Evolutionary conservation across 345 rosid genomes (phyloP).

Genomic region (Turritis glabra): DNA sequence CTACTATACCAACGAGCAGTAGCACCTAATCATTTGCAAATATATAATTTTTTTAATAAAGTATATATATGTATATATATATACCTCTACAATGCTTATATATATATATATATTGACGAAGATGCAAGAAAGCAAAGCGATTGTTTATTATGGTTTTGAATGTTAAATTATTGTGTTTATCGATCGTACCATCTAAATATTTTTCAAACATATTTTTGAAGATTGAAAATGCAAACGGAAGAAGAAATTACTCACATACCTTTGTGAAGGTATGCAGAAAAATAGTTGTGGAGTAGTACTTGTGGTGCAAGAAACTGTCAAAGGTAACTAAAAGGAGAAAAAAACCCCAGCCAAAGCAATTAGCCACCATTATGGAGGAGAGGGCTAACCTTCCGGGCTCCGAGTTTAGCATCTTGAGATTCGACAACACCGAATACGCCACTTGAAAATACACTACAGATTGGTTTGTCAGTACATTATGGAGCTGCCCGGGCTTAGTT

Average conservation of each 20-base stretch:
- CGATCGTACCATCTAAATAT: not conserved
- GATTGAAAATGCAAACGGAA: not conserved
- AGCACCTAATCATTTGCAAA: constrained; percentile 11
- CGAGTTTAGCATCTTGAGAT: constrained; percentile 47
- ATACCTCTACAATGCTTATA: not conserved
- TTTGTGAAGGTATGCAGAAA: constrained; percentile 10
- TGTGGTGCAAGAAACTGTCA: not conserved
- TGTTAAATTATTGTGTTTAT: not conserved
- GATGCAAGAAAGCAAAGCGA: not conserved
- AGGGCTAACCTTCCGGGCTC: constrained; percentile 48
- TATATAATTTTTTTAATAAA: not conserved
- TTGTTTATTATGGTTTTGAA: not conserved
- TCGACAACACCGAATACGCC: constrained; percentile 31
- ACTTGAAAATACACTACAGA: constrained; percentile 37
- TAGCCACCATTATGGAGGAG: constrained; percentile 40
- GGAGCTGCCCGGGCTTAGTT: not conserved
- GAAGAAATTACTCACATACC: not conserved
- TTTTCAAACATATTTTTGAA: not conserved
- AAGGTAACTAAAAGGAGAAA: not conserved
- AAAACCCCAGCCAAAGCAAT: constrained; percentile 21
- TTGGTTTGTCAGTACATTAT: constrained; percentile 3
- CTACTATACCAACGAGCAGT: constrained; percentile 7
- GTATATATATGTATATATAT: not conserved
- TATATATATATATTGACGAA: not conserved
- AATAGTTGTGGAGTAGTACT: not conserved